A percentile compares a stretch with the other conserved stretches of the same genome.
Conservation (phyloP, 2,329 filamentous ascomycete genomes). For the Aspergillus fischeri region DNA sequence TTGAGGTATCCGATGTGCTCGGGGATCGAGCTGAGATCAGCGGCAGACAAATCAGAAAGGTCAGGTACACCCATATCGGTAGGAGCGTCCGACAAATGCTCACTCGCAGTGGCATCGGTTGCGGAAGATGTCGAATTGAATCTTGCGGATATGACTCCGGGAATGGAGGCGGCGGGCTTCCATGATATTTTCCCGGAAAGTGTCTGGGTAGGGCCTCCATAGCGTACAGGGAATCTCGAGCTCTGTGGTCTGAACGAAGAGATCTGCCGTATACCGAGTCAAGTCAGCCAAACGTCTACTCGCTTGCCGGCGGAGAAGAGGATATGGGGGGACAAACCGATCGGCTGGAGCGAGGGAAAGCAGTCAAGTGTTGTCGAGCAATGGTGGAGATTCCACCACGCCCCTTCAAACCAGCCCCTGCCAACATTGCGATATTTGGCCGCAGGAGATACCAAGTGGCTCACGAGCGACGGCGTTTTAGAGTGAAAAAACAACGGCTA, state of each 20-base stretch:
- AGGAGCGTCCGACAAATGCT: background rate
- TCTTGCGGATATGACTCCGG: constrained; percentile 26
- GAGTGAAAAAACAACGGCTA: constrained; percentile 10
- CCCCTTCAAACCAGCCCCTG: constrained; percentile 51
- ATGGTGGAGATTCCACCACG: constrained; percentile 42
- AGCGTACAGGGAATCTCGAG: constrained; percentile 17
- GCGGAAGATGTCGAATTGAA: constrained; percentile 38
- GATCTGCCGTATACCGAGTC: constrained; percentile 23
- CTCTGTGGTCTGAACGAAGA: constrained; percentile 31
- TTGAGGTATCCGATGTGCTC: constrained; percentile 80
- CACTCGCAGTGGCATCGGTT: constrained; percentile 9
- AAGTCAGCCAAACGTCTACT: constrained; percentile 12
- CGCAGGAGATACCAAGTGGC: background rate
- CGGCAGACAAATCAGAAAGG: constrained; percentile 21
- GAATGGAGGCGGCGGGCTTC: constrained; percentile 19
- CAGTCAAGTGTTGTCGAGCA: constrained; percentile 25
- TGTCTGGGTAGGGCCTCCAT: constrained; percentile 17
- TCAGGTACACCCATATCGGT: constrained; percentile 9
- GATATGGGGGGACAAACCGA: constrained; percentile 28
- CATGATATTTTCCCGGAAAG: constrained; percentile 20
- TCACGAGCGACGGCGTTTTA: background rate
- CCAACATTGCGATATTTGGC: constrained; percentile 46
- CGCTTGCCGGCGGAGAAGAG: background rate
- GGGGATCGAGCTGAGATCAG: constrained; percentile 54
- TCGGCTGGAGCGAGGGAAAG: constrained; percentile 28